Evolutionary conservation across 805 yeast genomes (phyloP), one percentile per base, ranked within the genome.

Genomic region (Lipomyces orientalis): DNA sequence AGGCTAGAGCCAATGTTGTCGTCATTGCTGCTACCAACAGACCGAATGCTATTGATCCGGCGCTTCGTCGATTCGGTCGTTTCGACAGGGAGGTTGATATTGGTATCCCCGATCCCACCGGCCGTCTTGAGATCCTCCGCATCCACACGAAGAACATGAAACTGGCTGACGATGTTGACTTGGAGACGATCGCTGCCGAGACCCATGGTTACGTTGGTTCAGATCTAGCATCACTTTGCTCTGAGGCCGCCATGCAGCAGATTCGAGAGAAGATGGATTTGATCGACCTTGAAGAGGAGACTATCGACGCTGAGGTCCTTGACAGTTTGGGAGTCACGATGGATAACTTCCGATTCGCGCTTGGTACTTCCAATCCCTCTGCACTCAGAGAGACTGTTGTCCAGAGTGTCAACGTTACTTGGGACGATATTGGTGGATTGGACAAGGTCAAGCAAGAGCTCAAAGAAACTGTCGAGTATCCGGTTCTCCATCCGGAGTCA

Each of bases 241-340:
- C 98, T n/a, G 99, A 96, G 83, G 99, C 99, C 72, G 99, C 99
- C 67, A 95, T 95, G 99, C 99, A 95, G 85, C 99, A 96, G 84
- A 95, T 95, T 77, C 91, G 99, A 82, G 99, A 95, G 83, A 95
- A 95, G 87, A 93, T 95, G 98, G 99, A 95, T 77, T 84, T 95
- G 73, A 95, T 96, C 75, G 98, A 94, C 77, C 84, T 93, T 74
- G 98, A 93, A 70, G 97, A 93, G 80, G 98, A 93, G 71, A 95
- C 94, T 75, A 95, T 96, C 75, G 98, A 93, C 79, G 97, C 99
- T 51, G 99, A 95, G 83, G 89, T 95, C 34, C 87, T 95, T 77
- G 97, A 95, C 79, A 90, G 97, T 33, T 85, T 95, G 74, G 98
- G 98, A 70, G 99, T 95, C 65, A 94, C 98, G 31, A 94, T 94